These are phyloP conservation scores for Hypoxylon perforatum DNA, from an alignment of 495 filamentous ascomycete genomes.

Conservation along the genomic window DNA sequence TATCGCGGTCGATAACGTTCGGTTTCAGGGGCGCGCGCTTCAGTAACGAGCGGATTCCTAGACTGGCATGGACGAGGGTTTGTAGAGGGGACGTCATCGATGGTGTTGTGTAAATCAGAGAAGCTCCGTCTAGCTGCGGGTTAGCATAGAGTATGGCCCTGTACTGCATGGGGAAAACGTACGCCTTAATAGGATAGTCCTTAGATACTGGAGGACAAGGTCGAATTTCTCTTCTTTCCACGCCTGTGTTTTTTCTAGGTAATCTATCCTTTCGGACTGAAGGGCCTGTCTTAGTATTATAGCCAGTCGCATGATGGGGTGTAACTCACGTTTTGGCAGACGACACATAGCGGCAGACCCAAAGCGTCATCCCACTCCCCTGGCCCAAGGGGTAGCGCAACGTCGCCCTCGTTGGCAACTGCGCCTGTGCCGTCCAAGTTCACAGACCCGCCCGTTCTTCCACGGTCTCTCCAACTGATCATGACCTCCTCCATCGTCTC, in stretches of 20 bases:
- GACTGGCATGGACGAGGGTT: constrained; percentile 83
- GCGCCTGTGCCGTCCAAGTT: constrained; percentile 61
- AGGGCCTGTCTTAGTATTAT: constrained; percentile 41
- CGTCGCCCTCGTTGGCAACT: constrained; percentile 64
- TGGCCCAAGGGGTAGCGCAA: constrained; percentile 82
- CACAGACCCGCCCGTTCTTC: constrained; percentile 60
- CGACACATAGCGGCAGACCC: constrained; percentile 88
- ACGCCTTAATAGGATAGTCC: constrained; percentile 89
- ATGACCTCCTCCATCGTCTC: constrained; percentile 87
- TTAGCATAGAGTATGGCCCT: constrained; percentile 25
- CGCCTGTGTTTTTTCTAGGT: constrained; percentile 82
- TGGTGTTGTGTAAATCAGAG: constrained; percentile 88
- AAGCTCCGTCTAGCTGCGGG: constrained; percentile 76
- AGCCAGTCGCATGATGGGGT: not conserved
- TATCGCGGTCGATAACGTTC: constrained; percentile 96
- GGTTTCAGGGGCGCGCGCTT: constrained; percentile 87
- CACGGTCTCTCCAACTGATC: constrained; percentile 68
- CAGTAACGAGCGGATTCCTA: constrained; percentile 89
- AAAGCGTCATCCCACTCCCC: constrained; percentile 96
- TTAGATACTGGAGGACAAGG: constrained; percentile 86
- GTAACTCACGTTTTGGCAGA: constrained; percentile 85
- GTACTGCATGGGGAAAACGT: constrained; percentile 45
- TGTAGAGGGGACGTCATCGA: constrained; percentile 82
- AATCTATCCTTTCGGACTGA: constrained; percentile 89
- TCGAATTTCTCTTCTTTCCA: constrained; percentile 97